Evolutionary conservation across 176 grass and related monocot genomes (phyloP), one percentile per base, ranked within the genome.

Genomic region (Chrysopogon serrulatus): DNA sequence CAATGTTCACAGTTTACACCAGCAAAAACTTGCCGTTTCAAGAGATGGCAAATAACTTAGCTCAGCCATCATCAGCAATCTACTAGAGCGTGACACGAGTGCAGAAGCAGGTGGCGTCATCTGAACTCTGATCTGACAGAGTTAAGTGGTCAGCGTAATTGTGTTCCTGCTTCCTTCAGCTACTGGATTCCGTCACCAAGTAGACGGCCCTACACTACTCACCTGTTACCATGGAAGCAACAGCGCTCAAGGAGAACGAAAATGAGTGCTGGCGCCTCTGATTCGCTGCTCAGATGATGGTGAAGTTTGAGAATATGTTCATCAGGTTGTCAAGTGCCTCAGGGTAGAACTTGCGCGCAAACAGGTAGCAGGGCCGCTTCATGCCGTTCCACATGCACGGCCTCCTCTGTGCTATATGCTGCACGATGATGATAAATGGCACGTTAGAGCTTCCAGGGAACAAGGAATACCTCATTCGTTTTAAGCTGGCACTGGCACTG

Each of bases 281-380:
- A 14, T 53, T 30, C 21, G 2, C 37, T 89, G 76, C 77, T 88
- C 51, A 94, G 44, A 97, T 78, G 27, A 94, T 40, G 0, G 94
- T 97, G 76, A 82, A 97, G 79, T 97, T 97, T 0, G 94, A 94
- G 42, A 94, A 94, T 41, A 97, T 85, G 81, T 94, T 94, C 94
- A 92, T 92, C 91, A 94, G 84, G 69, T 91, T 90, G 56, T 92
- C 94, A 0, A 97, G 91, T 0, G 85, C 87, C 85, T 97, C 94
- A 0, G 94, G 94, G 39, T 90, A 92, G 57, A 97, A 94, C 80
- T 97, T 97, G 19, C 94, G 88, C 0, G 91, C 91, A 6, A 97
- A 97, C 35, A 97, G 86, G 75, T 90, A 94, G 66, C 94, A 97
- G 10, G 91, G 94, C 13, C 91, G 81, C 87, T 94, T 97, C 87